These are phyloP conservation scores for Tubosaeta brunneosetosa DNA, from an alignment of 768 basidiomycete species.

Conservation along the genomic window DNA sequence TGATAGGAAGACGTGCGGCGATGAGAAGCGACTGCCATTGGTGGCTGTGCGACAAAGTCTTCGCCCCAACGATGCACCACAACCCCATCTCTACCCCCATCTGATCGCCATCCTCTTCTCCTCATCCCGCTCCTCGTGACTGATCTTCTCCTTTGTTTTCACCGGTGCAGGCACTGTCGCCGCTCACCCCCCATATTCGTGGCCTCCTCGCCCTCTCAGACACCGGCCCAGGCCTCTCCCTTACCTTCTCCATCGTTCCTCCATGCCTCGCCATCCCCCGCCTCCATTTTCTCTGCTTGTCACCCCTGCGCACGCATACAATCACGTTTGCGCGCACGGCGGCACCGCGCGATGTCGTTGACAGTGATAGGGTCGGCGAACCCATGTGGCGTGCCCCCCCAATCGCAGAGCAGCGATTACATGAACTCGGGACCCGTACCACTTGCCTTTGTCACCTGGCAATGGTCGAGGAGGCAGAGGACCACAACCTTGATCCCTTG, in stretches of 20 bases:
- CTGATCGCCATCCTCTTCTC: slow-evolving; percentile 40
- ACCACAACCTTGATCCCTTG: slow-evolving; percentile 43
- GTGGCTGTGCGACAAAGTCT: slow-evolving; percentile 32
- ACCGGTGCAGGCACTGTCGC: slow-evolving; percentile 13
- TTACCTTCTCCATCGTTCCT: slow-evolving; percentile 8
- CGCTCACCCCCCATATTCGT: slow-evolving; percentile 9
- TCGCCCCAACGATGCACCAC: slow-evolving; percentile 3
- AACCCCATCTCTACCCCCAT: slow-evolving; percentile 34
- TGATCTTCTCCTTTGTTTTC: slow-evolving; percentile 42
- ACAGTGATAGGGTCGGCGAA: slow-evolving; percentile 65
- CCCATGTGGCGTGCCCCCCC: slow-evolving; percentile 58
- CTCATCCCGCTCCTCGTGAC: slow-evolving; percentile 39
- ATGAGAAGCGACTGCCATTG: slow-evolving; percentile 39
- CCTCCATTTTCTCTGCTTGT: not conserved
- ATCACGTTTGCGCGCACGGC: slow-evolving; percentile 12
- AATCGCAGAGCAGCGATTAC: slow-evolving; percentile 57
- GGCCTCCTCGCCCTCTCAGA: slow-evolving; percentile 4
- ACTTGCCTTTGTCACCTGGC: slow-evolving; percentile 47
- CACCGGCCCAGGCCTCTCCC: slow-evolving; percentile 14
- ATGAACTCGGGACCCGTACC: slow-evolving; percentile 50
- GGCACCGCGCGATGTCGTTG: slow-evolving; percentile 34
- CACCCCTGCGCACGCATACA: not conserved
- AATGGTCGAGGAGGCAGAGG: slow-evolving; percentile 51
- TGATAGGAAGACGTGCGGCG: slow-evolving; percentile 47
- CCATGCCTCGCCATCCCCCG: slow-evolving; percentile 8